Base-by-base conservation (phyloP, 495 filamentous ascomycete species). In the Penicillium goetzii region DNA sequence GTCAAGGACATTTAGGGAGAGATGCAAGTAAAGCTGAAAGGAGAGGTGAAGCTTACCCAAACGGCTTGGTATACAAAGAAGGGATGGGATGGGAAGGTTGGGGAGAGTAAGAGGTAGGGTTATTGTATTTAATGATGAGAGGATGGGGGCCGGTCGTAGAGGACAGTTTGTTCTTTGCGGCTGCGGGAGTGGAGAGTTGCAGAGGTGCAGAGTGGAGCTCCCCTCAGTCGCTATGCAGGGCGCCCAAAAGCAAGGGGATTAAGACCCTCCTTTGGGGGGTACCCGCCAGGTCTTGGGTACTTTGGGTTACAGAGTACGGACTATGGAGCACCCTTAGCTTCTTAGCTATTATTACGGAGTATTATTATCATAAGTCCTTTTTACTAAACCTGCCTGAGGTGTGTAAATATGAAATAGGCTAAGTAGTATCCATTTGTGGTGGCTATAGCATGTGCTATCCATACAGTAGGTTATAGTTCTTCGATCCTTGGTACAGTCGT, bases 161-260 rank as follows among this genome's bases (percentile, higher is more conserved):
- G 79, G 79, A 78, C 79, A 81, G 79, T 78, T 78, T 81, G 79
- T 80, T 80, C 79, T 80, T 77, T 79, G 65, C 63, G 70, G 65
- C 67, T 65, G 66, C 59, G 68, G 50, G 50, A 53, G 59, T 57
- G 55, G 55, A 57, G 55, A 53, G 50, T 53, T 30, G 67, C 65
- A 66, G 68, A 68, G 66, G 63, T 65, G 43, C 41, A 5, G 23
- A 49, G 41, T 47, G 32, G 57, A 47, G 57, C 40, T 28, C 26
- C 15, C 30, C 21, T 8, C 21, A 30, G 23, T 19, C 59, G 57
- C 41, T 67, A 67, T 67, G 65, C 60, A 67, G 65, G 65, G 65
- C 56, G 56, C 43, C 53, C 38, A 59, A 54, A 60, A 51, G 60
- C 56, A 63, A 54, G 60, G 64, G 60, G 30, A 43, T 53, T 19